Percentiles rank a stretch among this genome's conserved stretches.
These are phyloP conservation scores for Scopulariopsis brevicaulis DNA, from an alignment of 2,329 filamentous ascomycete genomes.

Conservation along the genomic window DNA sequence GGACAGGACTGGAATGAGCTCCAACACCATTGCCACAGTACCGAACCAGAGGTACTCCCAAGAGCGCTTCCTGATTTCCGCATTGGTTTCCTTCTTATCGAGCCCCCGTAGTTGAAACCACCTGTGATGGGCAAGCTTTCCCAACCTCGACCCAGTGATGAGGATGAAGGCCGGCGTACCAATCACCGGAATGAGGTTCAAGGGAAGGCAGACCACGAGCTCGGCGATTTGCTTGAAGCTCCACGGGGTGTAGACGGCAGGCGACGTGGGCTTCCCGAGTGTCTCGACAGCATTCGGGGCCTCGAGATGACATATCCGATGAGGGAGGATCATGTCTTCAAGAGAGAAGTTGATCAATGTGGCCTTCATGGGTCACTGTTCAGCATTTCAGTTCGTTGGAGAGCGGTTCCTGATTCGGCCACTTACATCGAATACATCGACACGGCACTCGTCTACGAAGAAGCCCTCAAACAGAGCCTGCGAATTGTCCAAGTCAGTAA, in stretches of 20 bases:
- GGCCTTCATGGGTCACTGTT: slow-evolving; percentile 26
- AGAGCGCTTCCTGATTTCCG: slow-evolving; percentile 52
- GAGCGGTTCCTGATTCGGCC: background rate
- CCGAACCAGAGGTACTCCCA: slow-evolving; percentile 95
- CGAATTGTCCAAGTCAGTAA: background rate
- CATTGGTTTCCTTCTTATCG: slow-evolving; percentile 60
- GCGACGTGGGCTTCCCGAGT: slow-evolving; percentile 69
- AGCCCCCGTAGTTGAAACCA: slow-evolving; percentile 77
- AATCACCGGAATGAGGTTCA: slow-evolving; percentile 78
- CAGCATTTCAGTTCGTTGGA: background rate
- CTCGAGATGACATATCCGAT: slow-evolving; percentile 55
- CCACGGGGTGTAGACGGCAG: slow-evolving; percentile 77
- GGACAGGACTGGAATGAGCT: slow-evolving; percentile 82
- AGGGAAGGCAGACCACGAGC: slow-evolving; percentile 64
- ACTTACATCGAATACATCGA: slow-evolving; percentile 74
- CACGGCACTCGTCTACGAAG: slow-evolving; percentile 67
- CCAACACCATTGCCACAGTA: slow-evolving; percentile 68
- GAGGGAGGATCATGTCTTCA: slow-evolving; percentile 54
- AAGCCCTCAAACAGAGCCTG: slow-evolving; percentile 62
- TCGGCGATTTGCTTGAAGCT: slow-evolving; percentile 84
- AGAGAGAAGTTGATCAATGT: slow-evolving; percentile 67
- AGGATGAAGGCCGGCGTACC: slow-evolving; percentile 80
- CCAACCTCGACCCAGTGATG: slow-evolving; percentile 76
- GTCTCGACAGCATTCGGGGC: slow-evolving; percentile 63
- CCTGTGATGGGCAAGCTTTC: slow-evolving; percentile 81